Percentiles rank a stretch among this genome's conserved stretches.
These are phyloP conservation scores for Neonectria magnoliae DNA, from an alignment of 2,329 filamentous ascomycete genomes.

Conservation along the genomic window DNA sequence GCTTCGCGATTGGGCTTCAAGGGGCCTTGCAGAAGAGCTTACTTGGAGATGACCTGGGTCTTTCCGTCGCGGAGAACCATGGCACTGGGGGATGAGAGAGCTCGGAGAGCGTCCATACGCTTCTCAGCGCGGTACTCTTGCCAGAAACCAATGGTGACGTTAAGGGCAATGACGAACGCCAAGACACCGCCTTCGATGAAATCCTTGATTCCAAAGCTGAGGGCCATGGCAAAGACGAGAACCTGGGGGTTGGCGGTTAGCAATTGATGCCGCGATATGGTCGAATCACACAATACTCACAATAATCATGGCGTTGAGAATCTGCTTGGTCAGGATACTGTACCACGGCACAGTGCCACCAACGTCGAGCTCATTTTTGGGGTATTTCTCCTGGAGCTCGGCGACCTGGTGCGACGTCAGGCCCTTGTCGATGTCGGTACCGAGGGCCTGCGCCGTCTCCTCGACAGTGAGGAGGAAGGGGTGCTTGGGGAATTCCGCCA, in stretches of 20 bases:
- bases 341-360: slow-evolving; percentile 74
- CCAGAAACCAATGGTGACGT: slow-evolving; percentile 74
- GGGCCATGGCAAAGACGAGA: slow-evolving; percentile 79
- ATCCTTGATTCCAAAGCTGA: slow-evolving; percentile 73
- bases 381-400: slow-evolving; percentile 67
- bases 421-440: slow-evolving; percentile 73
- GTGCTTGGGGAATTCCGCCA: slow-evolving; percentile 63
- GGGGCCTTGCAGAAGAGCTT: slow-evolving; percentile 41
- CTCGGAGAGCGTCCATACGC: slow-evolving; percentile 71
- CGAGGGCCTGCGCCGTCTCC: slow-evolving; percentile 70
- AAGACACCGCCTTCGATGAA: slow-evolving; percentile 76
- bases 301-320: slow-evolving; percentile 82
- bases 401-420: slow-evolving; percentile 69
- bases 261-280: slow-evolving; percentile 3
- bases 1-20: neutral
- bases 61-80: slow-evolving; percentile 70
- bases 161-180: slow-evolving; percentile 73
- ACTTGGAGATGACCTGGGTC: slow-evolving; percentile 67
- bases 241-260: slow-evolving; percentile 61
- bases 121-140: slow-evolving; percentile 73
- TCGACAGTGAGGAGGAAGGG: slow-evolving; percentile 70
- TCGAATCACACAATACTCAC: slow-evolving; percentile 51
- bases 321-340: slow-evolving; percentile 77
- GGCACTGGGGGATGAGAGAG: slow-evolving; percentile 71
- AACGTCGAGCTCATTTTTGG: slow-evolving; percentile 76